Evolutionary conservation across 495 filamentous ascomycete genomes (phyloP), one percentile per base, ranked within the genome.

Genomic region (Trichoderma asperelloides): DNA sequence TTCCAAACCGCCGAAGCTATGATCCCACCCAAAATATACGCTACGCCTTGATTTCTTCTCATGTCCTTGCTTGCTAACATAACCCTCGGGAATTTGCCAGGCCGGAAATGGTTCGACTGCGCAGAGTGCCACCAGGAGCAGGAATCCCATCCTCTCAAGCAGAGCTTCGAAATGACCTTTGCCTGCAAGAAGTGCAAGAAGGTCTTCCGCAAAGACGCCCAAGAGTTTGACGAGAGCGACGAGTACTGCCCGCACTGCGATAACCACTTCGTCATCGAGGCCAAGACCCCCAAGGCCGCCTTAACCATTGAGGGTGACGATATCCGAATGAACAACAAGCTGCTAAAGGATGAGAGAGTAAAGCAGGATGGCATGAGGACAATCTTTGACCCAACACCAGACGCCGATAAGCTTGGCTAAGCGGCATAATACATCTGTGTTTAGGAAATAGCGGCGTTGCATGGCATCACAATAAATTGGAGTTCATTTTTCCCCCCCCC

Each of bases 231-330:
- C 71, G 96, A 97, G 70, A 91, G 91, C 75, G 96, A 98, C 81
- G 96, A 98, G 78, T 98, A 96, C 81, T 98, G 95, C 80, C 96
- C 95, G n/a, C 90, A 97, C 79, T 98, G 95, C 82, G 95, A 98
- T 76, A 98, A 98, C 77, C 95, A 98, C 78, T 98, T 92, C 74
- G 89, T 98, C 27, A 78, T 98, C 67, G 93, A 97, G 21, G 95
- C 95, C 28, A 74, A 89, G 67, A 90, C 88, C 25, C 91, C 95
- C 12, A 90, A 92, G 77, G 82, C 92, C 11, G 81, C 87, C 41
- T 76, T 98, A 65, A 82, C 91, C 65, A 84, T 98, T 33, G 95
- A 98, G 76, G 90, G 95, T 47, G 94, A 93, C 55, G 95, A 98
- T 79, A 89, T 86, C 3, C 83, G 95, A 30, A 82, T 89, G 70